Base-by-base conservation (phyloP, 768 basidiomycete species). In the Auricularia cornea region DNA sequence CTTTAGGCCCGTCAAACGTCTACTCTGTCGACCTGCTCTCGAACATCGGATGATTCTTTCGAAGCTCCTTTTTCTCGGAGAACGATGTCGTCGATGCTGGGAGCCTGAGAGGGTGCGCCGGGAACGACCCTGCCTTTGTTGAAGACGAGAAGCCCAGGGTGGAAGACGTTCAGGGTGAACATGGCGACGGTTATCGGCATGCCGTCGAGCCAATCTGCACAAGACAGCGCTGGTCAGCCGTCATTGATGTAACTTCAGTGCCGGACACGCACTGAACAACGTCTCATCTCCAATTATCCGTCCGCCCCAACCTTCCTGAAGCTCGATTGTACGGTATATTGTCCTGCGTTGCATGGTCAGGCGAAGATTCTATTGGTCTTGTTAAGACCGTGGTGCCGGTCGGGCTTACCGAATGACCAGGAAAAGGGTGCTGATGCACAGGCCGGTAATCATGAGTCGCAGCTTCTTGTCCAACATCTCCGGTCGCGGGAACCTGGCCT, bases 161-260 rank as follows among this genome's bases (percentile, higher is more conserved):
- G 80, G 60, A 77, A 72, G 63, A 82, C 52, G 68, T 80, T 82
- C 29, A 81, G 68, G 0, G 75, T 72, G 66, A 73, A 78, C 60
- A 83, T 78, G 1, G 82, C 80, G 8, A 83, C 68, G 5, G 73
- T 67, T 54, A 83, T 74, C 75, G 81, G 80, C 4, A 72, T 75
- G 18, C 79, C 83, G 68, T 84, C 84, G 29, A 84, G 73, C 8
- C 79, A 72, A 68, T 83, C 83, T 83, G 62, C 12, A n/a, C n/a
- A n/a, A n/a, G n/a, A n/a, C n/a, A n/a, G n/a, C n/a, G n/a, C n/a
- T n/a, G n/a, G n/a, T n/a, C n/a, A n/a, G n/a, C n/a, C n/a, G n/a
- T n/a, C n/a, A n/a, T n/a, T n/a, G 20, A 44, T 57, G 28, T 3
- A 56, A 3, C 1, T 14, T 48, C 11, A 31, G 3, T 18, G 12